Evolutionary conservation across 2,329 filamentous ascomycete genomes (phyloP).

Genomic region (Cadophora malorum): DNA sequence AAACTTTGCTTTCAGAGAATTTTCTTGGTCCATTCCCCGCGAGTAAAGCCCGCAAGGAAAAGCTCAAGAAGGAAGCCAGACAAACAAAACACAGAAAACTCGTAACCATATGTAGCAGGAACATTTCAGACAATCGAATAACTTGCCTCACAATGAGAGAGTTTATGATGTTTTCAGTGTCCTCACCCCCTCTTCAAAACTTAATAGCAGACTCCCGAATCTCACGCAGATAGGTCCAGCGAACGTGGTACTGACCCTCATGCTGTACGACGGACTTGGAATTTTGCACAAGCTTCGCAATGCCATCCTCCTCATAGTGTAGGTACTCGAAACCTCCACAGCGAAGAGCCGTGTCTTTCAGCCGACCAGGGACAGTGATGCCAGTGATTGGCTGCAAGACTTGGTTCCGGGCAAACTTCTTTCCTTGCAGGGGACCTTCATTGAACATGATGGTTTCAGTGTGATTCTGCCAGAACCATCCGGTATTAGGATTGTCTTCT

Average conservation of each 20-base stretch:
- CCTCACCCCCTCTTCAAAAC: neutral
- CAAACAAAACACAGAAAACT: neutral
- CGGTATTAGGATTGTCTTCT: conserved; percentile 8
- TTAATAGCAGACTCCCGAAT: neutral
- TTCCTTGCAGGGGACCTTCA: neutral
- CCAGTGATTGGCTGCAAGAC: neutral
- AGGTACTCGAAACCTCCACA: neutral
- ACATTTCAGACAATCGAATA: neutral
- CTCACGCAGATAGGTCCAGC: conserved; percentile 13
- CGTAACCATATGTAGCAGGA: neutral
- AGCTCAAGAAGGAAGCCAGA: neutral
- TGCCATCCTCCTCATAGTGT: conserved; percentile 11
- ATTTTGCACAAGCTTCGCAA: conserved; percentile 16
- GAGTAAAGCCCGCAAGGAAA: neutral
- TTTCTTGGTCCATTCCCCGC: neutral
- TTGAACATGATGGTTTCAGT: neutral
- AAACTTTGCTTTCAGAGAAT: neutral
- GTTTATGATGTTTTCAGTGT: neutral
- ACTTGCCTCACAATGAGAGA: neutral
- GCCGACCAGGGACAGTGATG: conserved; percentile 10
- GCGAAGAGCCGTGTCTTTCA: neutral
- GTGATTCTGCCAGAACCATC: conserved; percentile 1
- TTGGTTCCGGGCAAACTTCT: conserved; percentile 7
- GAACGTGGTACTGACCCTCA: conserved; percentile 8
- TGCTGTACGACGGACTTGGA: conserved; percentile 7